A percentile compares a stretch with the other conserved stretches of the same genome.
phyloP scores from a whole-genome alignment of 768 basidiomycete genomes.

The Tulasnella calospora region DNA sequence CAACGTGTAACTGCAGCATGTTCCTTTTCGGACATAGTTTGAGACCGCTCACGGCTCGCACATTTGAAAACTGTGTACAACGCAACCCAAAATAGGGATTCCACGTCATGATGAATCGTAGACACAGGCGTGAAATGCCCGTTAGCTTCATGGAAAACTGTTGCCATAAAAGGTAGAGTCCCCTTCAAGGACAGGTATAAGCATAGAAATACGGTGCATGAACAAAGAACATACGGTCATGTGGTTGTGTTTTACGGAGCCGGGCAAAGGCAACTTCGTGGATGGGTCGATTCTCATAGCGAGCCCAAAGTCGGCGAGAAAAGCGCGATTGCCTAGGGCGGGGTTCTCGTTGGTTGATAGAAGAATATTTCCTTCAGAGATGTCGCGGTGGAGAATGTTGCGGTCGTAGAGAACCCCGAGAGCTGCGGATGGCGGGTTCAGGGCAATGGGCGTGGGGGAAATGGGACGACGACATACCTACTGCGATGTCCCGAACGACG shows the following conservation, averaged over 20 bases:
- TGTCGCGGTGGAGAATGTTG: conserved; percentile 7
- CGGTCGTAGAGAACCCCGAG: not conserved
- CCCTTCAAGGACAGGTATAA: not conserved
- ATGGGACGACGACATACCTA: not conserved
- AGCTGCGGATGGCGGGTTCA: not conserved
- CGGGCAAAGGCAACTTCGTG: not conserved
- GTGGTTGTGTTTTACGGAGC: not conserved
- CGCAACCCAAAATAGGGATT: not conserved
- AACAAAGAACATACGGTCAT: not conserved
- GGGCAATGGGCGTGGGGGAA: not conserved
- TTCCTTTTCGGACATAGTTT: not conserved
- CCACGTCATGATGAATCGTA: not conserved
- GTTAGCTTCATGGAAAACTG: not conserved
- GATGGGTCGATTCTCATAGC: not conserved
- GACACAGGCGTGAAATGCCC: not conserved
- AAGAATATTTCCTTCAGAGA: conserved; percentile 9
- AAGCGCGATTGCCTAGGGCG: not conserved
- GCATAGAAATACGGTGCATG: not conserved
- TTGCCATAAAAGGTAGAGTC: not conserved
- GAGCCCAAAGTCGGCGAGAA: not conserved
- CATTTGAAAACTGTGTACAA: not conserved
- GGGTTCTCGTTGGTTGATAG: not conserved
- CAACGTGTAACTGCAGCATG: not conserved
- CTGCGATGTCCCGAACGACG: not conserved
- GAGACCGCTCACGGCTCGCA: not conserved